Base-by-base conservation (phyloP, 2,329 filamentous ascomycete species). In the Cordyceps sp. region DNA sequence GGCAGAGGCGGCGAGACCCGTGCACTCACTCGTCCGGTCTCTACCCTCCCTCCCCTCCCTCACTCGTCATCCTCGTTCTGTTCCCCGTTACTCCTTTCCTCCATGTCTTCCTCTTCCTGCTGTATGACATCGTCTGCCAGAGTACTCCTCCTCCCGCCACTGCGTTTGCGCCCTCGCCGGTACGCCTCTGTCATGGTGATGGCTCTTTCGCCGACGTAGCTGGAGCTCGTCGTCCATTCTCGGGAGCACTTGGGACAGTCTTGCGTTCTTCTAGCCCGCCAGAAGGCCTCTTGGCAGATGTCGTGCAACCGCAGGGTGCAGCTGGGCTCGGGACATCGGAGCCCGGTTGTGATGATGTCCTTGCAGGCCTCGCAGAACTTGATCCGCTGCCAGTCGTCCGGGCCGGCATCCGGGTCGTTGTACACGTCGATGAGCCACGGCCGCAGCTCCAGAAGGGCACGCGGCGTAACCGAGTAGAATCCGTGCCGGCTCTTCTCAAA, bases 361-460 rank as follows among this genome's bases (percentile, higher is more conserved):
- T 74, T 80, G 54, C 90, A 98, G 1, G 82, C 85, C 46, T 79
- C 71, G 50, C 90, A 98, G 39, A 76, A 73, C 57, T 90, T 93
- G 50, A 98, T 80, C 39, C 74, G 73, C 48, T 83, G 69, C 62
- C 69, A 73, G 22, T 72, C 72, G n/a, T 58, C 55, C 2, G 60
- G 56, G 9, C 71, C 72, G 2, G 64, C 61, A 9, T 72, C 68
- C 1, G 66, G 57, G 34, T 92, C 81, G 48, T 98, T 96, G 54
- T 93, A 98, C 19, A 78, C 83, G 33, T 82, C 80, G n/a, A 83
- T 58, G 30, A 98, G 65, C 76, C 86, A 96, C 2, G 69, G 65
- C 36, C 78, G 67, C 35, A 98, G 58, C 60, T 98, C 90, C 63
- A 96, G 73, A 42, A 98, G 58, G 2, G 74, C 78, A 8, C 88